Evolutionary conservation across 345 rosid species (phyloP), one percentile per base, ranked within the genome.

Genomic region (Toxicodendron radicans): DNA sequence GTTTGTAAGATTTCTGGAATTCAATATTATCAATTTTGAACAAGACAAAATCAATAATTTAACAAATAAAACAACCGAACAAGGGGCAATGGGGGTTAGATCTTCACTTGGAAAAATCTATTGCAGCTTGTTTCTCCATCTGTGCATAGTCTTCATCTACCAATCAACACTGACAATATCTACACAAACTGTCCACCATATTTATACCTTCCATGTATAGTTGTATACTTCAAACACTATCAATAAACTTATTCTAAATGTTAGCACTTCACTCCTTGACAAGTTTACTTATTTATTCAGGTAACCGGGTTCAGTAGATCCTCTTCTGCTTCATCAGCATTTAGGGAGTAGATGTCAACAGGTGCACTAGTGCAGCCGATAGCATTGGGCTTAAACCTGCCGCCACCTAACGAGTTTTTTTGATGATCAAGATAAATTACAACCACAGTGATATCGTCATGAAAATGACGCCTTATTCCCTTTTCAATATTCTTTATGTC

Each of bases 391-490:
- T 82, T 70, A 45, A 46, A 61, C 78, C 75, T 83, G 45, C 76
- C 16, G 12, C 76, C 16, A 18, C 45, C 58, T 0, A 84, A 20
- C 20, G 85, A 65, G 73, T 70, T 68, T 70, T 76, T 83, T 0
- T 81, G 80, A 76, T 88, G 93, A 73, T 94, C 97, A 9, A 92
- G 92, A 66, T 86, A 91, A 45, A 91, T 81, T 33, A 91, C 97
- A 52, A 91, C 62, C 67, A 89, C 97, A 0, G 92, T 91, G 53
- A 91, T 87, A 64, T 91, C 94, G 9, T 91, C 97, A 12, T 91
- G 94, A 75, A 89, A 91, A 81, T 91, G 92, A 4, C 97, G 89
- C 75, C 97, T 82, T 70, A 84, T 62, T 49, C 97, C 97, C 76
- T 57, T 87, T 24, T 81, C 81, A 0, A 91, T 84, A 68, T 86